Evolutionary conservation across 805 yeast genomes (phyloP).

Genomic region (Candida verbasci): DNA sequence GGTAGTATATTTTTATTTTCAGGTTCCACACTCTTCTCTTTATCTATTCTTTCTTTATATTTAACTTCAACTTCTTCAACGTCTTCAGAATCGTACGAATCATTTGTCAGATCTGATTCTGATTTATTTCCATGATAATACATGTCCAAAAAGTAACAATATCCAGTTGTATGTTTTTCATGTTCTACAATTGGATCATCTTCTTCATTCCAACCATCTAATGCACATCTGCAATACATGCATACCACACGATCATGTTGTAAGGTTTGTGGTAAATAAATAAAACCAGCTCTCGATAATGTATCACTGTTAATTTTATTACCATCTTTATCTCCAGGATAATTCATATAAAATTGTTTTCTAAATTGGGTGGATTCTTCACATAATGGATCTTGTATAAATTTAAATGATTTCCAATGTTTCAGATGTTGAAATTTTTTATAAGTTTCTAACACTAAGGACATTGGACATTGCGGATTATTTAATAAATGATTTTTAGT

Average conservation of each 20-base stretch:
- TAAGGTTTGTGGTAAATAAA: slow-evolving; percentile 23
- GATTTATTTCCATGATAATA: not conserved
- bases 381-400: slow-evolving; percentile 20
- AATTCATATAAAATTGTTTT: slow-evolving; percentile 33
- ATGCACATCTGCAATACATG: slow-evolving; percentile 20
- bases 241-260: slow-evolving; percentile 33
- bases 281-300: slow-evolving; percentile 45
- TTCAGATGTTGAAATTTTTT: not conserved
- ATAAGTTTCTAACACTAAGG: not conserved
- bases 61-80: not conserved
- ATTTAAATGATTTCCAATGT: not conserved
- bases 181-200: slow-evolving; percentile 67
- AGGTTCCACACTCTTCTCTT: too few relatives aligned
- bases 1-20: too few relatives aligned
- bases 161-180: slow-evolving; percentile 15
- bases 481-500: slow-evolving; percentile 6
- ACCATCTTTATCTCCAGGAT: slow-evolving; percentile 44
- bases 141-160: slow-evolving; percentile 25
- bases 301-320: slow-evolving; percentile 35
- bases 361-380: slow-evolving; percentile 28
- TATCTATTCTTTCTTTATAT: not conserved
- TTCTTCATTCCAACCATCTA: slow-evolving; percentile 51
- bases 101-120: too few relatives aligned
- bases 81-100: too few relatives aligned
- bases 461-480: slow-evolving; percentile 13